These are phyloP conservation scores for Dalbergia cochinchinensis DNA, from an alignment of 306 rosid genomes.

Conservation along the genomic window DNA sequence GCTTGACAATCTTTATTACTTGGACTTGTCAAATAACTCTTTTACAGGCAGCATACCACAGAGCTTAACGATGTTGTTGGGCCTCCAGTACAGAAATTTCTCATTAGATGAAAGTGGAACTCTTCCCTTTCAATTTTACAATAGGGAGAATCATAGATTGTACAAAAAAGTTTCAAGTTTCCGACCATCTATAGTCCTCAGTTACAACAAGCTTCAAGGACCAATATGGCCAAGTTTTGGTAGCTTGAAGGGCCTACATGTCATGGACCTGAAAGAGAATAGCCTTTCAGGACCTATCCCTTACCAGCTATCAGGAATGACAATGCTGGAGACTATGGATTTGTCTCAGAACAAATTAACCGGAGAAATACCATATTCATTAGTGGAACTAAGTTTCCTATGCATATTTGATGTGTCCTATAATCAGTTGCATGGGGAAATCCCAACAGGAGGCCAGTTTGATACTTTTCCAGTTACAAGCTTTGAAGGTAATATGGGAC, in stretches of 20 bases:
- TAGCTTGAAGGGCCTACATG: conserved; percentile 47
- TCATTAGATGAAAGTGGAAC: conserved; percentile 2
- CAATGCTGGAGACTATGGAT: conserved; percentile 51
- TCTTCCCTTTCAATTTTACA: conserved; percentile 2
- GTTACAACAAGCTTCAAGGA: conserved; percentile 49
- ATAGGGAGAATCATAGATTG: background rate
- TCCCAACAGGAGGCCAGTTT: conserved; percentile 43
- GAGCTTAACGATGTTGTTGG: conserved; percentile 33
- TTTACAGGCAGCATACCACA: conserved; percentile 48
- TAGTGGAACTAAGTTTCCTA: conserved; percentile 35
- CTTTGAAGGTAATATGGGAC: conserved; percentile 49
- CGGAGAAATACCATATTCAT: conserved; percentile 41
- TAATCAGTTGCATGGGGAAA: conserved; percentile 42
- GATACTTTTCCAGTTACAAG: conserved; percentile 43
- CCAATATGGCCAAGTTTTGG: conserved; percentile 46
- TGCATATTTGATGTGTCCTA: conserved; percentile 47
- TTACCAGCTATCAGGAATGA: conserved; percentile 39
- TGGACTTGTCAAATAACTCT: conserved; percentile 60
- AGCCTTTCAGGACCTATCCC: conserved; percentile 42
- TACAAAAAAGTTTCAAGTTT: conserved; percentile 38
- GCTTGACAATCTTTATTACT: conserved; percentile 37
- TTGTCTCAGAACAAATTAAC: conserved; percentile 44
- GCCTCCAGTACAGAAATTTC: conserved; percentile 34
- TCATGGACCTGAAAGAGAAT: conserved; percentile 37
- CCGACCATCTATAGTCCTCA: conserved; percentile 35